A percentile compares a stretch with the other conserved stretches of the same genome.
These are phyloP conservation scores for Cocos nucifera DNA, from an alignment of 176 grass and related monocot genomes.

Conservation along the genomic window DNA sequence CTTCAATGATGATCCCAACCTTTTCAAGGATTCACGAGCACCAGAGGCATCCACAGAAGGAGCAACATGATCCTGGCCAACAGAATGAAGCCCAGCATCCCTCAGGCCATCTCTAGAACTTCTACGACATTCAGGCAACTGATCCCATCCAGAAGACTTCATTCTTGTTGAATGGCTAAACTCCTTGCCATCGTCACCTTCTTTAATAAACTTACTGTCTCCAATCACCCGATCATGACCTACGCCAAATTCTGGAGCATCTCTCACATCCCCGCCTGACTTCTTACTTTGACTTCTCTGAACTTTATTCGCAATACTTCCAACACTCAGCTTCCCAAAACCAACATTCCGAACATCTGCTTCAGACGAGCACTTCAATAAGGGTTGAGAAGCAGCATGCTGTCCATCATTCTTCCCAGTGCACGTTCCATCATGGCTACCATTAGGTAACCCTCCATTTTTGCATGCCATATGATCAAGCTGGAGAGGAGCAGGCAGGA, in stretches of 20 bases:
- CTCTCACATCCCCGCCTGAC: slow-evolving; percentile 19
- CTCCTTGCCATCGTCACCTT: slow-evolving; percentile 27
- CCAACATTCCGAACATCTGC: slow-evolving; percentile 29
- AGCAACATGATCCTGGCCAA: slow-evolving; percentile 21
- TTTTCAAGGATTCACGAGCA: slow-evolving; percentile 18
- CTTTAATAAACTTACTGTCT: slow-evolving; percentile 11
- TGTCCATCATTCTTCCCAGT: slow-evolving; percentile 18
- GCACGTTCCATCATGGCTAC: slow-evolving; percentile 20
- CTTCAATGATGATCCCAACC: slow-evolving; percentile 20
- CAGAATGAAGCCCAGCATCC: slow-evolving; percentile 25
- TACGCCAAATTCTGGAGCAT: slow-evolving; percentile 17
- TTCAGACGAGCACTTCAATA: slow-evolving; percentile 27
- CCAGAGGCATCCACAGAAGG: slow-evolving; percentile 20
- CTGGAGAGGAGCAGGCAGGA: slow-evolving; percentile 14
- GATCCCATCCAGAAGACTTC: slow-evolving; percentile 72
- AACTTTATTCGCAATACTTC: slow-evolving; percentile 16
- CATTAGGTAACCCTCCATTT: slow-evolving; percentile 10
- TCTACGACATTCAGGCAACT: slow-evolving; percentile 37
- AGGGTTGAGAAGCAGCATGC: slow-evolving; percentile 18
- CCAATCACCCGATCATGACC: not conserved
- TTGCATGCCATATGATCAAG: slow-evolving; percentile 24
- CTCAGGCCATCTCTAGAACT: slow-evolving; percentile 21
- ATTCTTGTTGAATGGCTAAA: slow-evolving; percentile 19
- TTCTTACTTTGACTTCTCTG: slow-evolving; percentile 12
- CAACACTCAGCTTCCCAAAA: slow-evolving; percentile 14